phyloP scores from a whole-genome alignment of 148 eudicot species.

The Linanthus parryae region DNA sequence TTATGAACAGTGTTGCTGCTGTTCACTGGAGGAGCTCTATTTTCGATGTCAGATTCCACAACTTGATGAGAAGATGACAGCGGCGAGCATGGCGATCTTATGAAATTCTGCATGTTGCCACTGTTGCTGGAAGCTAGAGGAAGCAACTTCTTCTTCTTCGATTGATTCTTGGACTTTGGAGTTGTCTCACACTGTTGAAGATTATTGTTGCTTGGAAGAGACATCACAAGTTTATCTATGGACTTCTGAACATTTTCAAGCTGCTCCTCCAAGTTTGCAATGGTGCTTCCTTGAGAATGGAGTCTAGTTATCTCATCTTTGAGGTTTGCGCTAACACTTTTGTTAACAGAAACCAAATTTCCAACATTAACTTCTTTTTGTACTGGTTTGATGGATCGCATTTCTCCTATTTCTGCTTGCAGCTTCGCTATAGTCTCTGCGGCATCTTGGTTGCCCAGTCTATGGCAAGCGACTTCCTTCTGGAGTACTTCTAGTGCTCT shows the following conservation, averaged over 20 bases:
- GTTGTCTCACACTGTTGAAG: constrained; percentile 21
- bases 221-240: constrained; percentile 82
- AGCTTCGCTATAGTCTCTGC: constrained; percentile 92
- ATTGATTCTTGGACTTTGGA: constrained; percentile 44
- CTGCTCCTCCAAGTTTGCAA: constrained; percentile 86
- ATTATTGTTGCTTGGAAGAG: constrained; percentile 54
- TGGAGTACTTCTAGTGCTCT: constrained; percentile 91
- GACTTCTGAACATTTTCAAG: constrained; percentile 91
- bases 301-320: constrained; percentile 95
- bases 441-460: constrained; percentile 93
- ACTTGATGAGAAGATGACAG: constrained; percentile 61
- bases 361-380: constrained; percentile 45
- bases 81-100: constrained; percentile 82
- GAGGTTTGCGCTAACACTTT: constrained; percentile 83
- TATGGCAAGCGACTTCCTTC: constrained; percentile 89
- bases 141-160: constrained; percentile 63
- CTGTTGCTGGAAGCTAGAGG: constrained; percentile 71
- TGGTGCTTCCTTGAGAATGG: constrained; percentile 85
- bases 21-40: constrained; percentile 50
- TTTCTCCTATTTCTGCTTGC: constrained; percentile 80
- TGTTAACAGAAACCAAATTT: constrained; percentile 46
- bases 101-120: constrained; percentile 43
- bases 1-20: constrained; percentile 23
- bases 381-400: constrained; percentile 42
- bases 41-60: constrained; percentile 55